phyloP scores from a whole-genome alignment of 2,329 filamentous ascomycete species.

The Phialocephala subalpina region DNA sequence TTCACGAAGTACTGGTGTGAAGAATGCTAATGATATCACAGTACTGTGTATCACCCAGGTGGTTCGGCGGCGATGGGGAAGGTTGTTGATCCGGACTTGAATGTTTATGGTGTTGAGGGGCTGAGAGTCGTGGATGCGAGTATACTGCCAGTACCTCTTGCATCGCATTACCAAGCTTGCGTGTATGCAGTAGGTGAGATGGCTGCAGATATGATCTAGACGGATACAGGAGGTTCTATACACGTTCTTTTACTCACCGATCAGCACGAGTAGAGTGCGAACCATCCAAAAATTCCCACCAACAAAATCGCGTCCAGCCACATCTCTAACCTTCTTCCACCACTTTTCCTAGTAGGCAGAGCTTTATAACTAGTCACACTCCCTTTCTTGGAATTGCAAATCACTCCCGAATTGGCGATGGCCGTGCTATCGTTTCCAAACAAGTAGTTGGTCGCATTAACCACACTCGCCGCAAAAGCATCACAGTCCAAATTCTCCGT shows the following conservation, averaged over 20 bases:
- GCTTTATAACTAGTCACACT: not conserved
- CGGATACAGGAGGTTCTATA: not conserved
- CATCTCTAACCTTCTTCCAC: not conserved
- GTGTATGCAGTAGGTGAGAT: not conserved
- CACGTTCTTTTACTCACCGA: too few species aligned
- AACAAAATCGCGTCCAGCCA: not conserved
- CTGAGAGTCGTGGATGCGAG: conserved; percentile 12
- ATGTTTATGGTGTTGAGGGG: conserved; percentile 1
- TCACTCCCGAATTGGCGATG: not conserved
- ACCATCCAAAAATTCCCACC: not conserved
- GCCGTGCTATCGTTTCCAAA: not conserved
- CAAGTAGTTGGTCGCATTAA: not conserved
- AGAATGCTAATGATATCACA: not conserved
- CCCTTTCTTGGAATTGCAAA: not conserved
- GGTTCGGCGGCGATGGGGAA: conserved; percentile 6
- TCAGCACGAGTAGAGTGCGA: not conserved
- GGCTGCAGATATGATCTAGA: not conserved
- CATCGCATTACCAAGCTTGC: not conserved
- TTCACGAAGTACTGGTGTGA: not conserved
- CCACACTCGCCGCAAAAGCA: not conserved
- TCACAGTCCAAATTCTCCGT: not conserved
- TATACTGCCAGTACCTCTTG: not conserved
- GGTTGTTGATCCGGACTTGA: conserved; percentile 8
- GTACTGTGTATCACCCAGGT: conserved; percentile 9
- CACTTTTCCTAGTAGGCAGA: not conserved